Evolutionary conservation across 1,284 basidiomycete species (phyloP).

Genomic region (Cryptococcus sp.): DNA sequence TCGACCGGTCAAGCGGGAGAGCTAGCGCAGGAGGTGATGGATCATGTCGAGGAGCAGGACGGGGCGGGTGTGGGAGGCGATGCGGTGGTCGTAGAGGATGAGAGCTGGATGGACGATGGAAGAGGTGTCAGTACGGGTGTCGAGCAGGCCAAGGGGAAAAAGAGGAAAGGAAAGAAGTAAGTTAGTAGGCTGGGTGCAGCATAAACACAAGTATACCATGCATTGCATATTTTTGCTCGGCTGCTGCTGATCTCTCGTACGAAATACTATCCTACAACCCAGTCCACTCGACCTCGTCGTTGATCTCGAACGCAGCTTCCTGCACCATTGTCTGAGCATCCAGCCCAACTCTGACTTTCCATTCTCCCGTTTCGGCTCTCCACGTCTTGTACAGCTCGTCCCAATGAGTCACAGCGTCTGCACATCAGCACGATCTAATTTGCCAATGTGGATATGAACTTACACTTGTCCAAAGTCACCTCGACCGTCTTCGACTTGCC

Average conservation of each 20-base stretch:
- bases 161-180: constrained; percentile 54
- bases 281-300: constrained; percentile 29
- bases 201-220: no score
- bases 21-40: constrained; percentile 15
- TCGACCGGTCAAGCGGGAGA: not conserved
- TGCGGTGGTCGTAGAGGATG: constrained; percentile 21
- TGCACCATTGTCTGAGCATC: constrained; percentile 27
- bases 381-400: constrained; percentile 38
- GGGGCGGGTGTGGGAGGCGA: constrained; percentile 8
- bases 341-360: constrained; percentile 31
- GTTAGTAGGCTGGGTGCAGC: not conserved
- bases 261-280: constrained; percentile 22
- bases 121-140: constrained; percentile 15
- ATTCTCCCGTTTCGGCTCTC: constrained; percentile 35
- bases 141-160: constrained; percentile 48
- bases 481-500: constrained; percentile 27
- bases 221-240: no score
- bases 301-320: constrained; percentile 23
- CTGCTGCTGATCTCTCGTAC: no score
- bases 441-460: constrained; percentile 7
- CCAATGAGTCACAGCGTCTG: constrained; percentile 45
- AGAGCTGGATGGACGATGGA: constrained; percentile 41
- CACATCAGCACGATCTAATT: constrained; percentile 2
- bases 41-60: constrained; percentile 8
- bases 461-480: constrained; percentile 40